Percentiles rank a stretch among this genome's conserved stretches.
Evolutionary conservation across 345 rosid genomes (phyloP).

Genomic region (Clarkia xantiana): DNA sequence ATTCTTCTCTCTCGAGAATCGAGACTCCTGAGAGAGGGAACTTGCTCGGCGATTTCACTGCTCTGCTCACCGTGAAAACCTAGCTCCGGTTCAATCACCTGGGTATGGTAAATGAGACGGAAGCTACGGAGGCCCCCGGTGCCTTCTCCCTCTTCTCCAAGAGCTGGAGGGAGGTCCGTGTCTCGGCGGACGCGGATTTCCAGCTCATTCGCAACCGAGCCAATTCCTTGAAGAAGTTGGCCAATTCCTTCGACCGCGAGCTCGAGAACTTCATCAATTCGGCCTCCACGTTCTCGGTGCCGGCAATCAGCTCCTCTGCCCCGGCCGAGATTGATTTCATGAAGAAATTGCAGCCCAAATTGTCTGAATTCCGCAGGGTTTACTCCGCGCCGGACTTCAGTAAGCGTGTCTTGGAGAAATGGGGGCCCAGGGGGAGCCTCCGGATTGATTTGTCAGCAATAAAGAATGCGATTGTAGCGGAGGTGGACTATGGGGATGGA

Average conservation of each 20-base stretch:
- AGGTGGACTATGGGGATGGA: slow-evolving; percentile 27
- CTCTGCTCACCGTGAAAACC: not conserved
- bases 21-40: too few relatives aligned
- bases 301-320: slow-evolving; percentile 22
- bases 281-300: slow-evolving; percentile 46
- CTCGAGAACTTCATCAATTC: slow-evolving; percentile 71
- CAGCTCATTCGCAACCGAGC: slow-evolving; percentile 77
- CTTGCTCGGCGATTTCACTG: not conserved
- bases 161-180: slow-evolving; percentile 86
- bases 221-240: slow-evolving; percentile 70
- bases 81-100: not conserved
- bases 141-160: slow-evolving; percentile 70
- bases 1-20: not conserved
- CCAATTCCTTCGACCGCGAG: slow-evolving; percentile 73
- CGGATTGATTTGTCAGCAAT: slow-evolving; percentile 73
- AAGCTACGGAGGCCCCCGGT: slow-evolving; percentile 25
- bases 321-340: slow-evolving; percentile 60
- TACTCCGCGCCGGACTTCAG: slow-evolving; percentile 90
- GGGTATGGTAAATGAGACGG: slow-evolving; percentile 29
- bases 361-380: slow-evolving; percentile 76
- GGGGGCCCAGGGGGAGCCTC: slow-evolving; percentile 59
- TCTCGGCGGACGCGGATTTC: slow-evolving; percentile 90
- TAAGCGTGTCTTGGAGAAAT: slow-evolving; percentile 67
- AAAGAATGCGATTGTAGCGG: slow-evolving; percentile 63
- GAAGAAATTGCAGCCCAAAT: slow-evolving; percentile 81